Evolutionary conservation across 345 rosid species (phyloP), one percentile per base, ranked within the genome.

Genomic region (Brassica juncea): DNA sequence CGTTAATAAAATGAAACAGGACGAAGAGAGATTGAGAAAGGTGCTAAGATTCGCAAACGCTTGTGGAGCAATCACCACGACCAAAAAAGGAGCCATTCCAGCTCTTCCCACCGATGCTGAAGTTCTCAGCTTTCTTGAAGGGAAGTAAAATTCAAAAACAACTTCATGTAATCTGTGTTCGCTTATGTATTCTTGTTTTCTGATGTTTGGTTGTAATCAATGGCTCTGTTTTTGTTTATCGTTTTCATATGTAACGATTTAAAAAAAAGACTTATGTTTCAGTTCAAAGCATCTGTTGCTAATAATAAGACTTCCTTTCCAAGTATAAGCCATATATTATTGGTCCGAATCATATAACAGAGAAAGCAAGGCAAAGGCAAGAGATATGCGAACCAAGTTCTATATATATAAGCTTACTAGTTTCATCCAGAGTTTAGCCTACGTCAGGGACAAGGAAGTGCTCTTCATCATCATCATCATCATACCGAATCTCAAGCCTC

Each of bases 31-130:
- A 79, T 42, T 95, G 92, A 89, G 96, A 75, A 92, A 93, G 63
- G 86, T 85, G 34, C 82, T 95, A 19, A 89, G 74, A 82, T 95
- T 86, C 64, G 91, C 99, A 4, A 91, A 88, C 77, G 99, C 97
- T 0, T 95, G 98, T 66, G 99, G 99, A 80, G 99, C 99, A 82
- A 91, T 95, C 84, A 95, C 99, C 39, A 95, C 99, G 2, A 93
- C 97, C 82, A 90, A 96, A 58, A 96, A 96, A 80, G 99, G 99
- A 68, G 99, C 99, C 4, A 96, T 96, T 68, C 99, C 98, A 6
- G 97, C 99, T 65, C 97, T 96, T 37, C 99, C 99, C 0, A 57
- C 85, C 0, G 85, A 84, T 72, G 52, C 89, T 4, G 97, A 87
- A 21, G 98, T 72, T 76, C 84, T 73, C 73, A 42, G 62, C 71